phyloP scores from a whole-genome alignment of 2,329 filamentous ascomycete genomes.

The Alternaria alternata region DNA sequence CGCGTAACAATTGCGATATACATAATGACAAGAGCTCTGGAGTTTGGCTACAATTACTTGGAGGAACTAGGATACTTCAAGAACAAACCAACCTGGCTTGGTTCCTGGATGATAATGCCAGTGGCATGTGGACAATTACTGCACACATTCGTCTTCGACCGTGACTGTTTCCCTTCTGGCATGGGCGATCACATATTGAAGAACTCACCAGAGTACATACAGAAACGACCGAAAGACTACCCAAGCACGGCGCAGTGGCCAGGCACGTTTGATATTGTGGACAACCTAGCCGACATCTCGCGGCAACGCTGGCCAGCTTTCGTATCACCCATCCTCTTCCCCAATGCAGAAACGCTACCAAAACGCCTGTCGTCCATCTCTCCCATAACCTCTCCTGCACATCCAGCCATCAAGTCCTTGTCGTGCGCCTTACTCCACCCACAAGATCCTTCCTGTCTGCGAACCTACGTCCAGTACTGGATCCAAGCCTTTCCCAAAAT shows the following conservation, averaged over 20 bases:
- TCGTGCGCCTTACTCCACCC: conserved; percentile 93
- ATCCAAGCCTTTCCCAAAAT: conserved; percentile 81
- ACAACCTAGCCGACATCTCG: conserved; percentile 83
- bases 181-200: conserved; percentile 72
- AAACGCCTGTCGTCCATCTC: conserved; percentile 71
- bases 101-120: conserved; percentile 62
- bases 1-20: conserved; percentile 85
- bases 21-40: conserved; percentile 78
- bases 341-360: conserved; percentile 70
- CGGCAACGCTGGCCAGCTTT: conserved; percentile 87
- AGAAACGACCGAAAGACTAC: conserved; percentile 72
- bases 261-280: conserved; percentile 75
- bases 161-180: conserved; percentile 62
- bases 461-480: conserved; percentile 88
- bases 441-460: conserved; percentile 83
- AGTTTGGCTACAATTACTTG: conserved; percentile 85
- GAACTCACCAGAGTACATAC: conserved; percentile 81
- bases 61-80: conserved; percentile 73
- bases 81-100: conserved; percentile 72
- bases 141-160: conserved; percentile 61
- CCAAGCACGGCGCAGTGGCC: conserved; percentile 77
- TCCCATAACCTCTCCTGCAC: conserved; percentile 82
- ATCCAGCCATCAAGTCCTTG: conserved; percentile 83
- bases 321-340: conserved; percentile 86
- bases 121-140: conserved; percentile 59